Percentiles rank a stretch among this genome's conserved stretches.
Evolutionary conservation across 1,284 basidiomycete species (phyloP).

Genomic region (Flammula alnicola): DNA sequence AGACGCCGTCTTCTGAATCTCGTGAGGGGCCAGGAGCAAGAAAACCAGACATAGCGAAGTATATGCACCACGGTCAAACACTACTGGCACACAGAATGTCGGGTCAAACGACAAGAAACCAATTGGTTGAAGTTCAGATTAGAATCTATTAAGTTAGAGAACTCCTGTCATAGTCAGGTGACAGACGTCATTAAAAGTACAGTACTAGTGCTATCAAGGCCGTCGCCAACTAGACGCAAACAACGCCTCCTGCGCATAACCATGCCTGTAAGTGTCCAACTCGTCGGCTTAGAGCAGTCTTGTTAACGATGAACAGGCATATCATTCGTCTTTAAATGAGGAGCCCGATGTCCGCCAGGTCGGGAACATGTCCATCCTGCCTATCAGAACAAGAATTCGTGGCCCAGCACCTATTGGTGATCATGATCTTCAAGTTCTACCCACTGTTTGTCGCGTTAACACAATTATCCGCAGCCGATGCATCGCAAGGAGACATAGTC

Average conservation of each 20-base stretch:
- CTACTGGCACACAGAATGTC: constrained; percentile 1
- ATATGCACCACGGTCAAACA: background rate
- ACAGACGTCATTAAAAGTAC: constrained; percentile 33
- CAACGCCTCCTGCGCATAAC: constrained; percentile 25
- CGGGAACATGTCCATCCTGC: constrained; percentile 91
- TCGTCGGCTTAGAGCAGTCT: background rate
- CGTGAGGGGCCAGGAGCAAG: constrained; percentile 22
- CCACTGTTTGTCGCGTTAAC: constrained; percentile 14
- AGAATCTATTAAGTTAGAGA: no score
- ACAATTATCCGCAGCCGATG: constrained; percentile 61
- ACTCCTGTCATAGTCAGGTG: no score
- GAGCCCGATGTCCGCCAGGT: constrained; percentile 80
- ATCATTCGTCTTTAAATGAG: constrained; percentile 96
- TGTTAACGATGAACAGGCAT: constrained; percentile 65
- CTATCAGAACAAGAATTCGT: constrained; percentile 89
- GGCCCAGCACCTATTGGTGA: constrained; percentile 89
- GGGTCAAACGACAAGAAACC: background rate
- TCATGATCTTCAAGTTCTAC: constrained; percentile 25
- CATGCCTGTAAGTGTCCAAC: constrained; percentile 61
- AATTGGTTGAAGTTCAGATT: no score
- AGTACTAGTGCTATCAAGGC: no score
- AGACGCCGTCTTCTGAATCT: constrained; percentile 50
- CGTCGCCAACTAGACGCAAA: constrained; percentile 35
- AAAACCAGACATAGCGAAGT: constrained; percentile 39
- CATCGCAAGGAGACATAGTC: constrained; percentile 85